phyloP scores from a whole-genome alignment of 305 asterid genomes.

The Lippia alba region DNA sequence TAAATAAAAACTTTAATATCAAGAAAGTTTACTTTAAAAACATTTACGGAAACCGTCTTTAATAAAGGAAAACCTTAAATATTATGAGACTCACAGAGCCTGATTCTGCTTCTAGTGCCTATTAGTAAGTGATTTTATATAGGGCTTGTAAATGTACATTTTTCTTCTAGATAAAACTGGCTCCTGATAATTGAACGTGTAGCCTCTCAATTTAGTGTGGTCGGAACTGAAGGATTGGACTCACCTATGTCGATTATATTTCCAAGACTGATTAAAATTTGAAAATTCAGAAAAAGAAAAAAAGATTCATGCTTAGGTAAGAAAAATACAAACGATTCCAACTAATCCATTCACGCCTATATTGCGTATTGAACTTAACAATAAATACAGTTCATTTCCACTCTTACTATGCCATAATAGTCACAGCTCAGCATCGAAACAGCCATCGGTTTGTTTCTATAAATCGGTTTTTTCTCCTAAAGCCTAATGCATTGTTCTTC shows the following conservation, averaged over 20 bases:
- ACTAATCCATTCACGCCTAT: constrained; percentile 10
- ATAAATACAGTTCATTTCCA: constrained; percentile 13
- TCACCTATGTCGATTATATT: constrained; percentile 8
- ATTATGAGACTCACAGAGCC: constrained; percentile 1
- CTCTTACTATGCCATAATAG: constrained; percentile 4
- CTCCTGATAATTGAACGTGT: not conserved
- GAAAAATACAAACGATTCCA: constrained; percentile 25
- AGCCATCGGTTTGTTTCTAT: constrained; percentile 8
- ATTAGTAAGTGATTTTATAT: not conserved
- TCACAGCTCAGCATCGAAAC: constrained; percentile 19
- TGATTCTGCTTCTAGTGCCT: not conserved
- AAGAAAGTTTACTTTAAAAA: not conserved
- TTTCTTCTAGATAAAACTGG: not conserved
- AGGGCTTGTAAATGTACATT: not conserved
- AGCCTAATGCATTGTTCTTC: constrained; percentile 6
- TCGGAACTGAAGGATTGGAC: not conserved
- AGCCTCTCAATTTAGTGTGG: not conserved
- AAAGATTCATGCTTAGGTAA: constrained; percentile 17
- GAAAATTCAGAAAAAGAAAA: constrained; percentile 18
- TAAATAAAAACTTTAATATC: not conserved
- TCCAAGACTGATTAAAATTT: constrained; percentile 14
- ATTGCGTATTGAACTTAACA: not conserved
- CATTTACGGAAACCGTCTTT: not conserved
- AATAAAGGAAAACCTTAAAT: not conserved
- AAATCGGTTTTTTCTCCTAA: constrained; percentile 6